phyloP scores from a whole-genome alignment of 179 eudicot species.

The Silene noctiflora region DNA sequence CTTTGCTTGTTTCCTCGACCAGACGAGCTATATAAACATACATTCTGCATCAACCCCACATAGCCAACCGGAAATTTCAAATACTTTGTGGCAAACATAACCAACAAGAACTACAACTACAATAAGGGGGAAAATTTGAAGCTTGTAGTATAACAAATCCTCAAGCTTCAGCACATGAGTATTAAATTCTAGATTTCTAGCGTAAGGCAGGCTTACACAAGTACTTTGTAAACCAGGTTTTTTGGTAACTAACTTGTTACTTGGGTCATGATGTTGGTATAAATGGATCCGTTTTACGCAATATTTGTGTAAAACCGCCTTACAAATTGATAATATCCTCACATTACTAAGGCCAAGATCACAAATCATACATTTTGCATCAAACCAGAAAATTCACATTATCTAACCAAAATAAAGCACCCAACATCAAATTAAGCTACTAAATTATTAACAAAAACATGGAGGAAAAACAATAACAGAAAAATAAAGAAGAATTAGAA shows the following conservation, averaged over 20 bases:
- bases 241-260: too few species aligned
- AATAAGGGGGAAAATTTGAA: too few species aligned
- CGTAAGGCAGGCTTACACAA: too few species aligned
- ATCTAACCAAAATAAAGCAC: conserved; percentile 3
- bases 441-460: not conserved
- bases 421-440: conserved; percentile 13
- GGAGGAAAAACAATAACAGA: not conserved
- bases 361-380: conserved; percentile 18
- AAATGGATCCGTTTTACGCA: too few species aligned
- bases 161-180: not conserved
- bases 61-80: not conserved
- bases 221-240: too few species aligned
- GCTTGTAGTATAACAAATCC: too few species aligned
- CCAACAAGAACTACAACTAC: not conserved
- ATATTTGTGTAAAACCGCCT: too few species aligned
- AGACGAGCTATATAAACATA: not conserved
- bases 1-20: not conserved
- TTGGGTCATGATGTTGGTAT: too few species aligned
- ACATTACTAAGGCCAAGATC: conserved; percentile 1
- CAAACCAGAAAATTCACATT: conserved; percentile 20
- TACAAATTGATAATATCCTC: too few species aligned
- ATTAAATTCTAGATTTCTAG: not conserved
- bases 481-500: not conserved
- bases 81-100: not conserved
- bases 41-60: not conserved